Conservation (phyloP, 176 grass and related monocot genomes). For the Eremochloa ophiuroides region DNA sequence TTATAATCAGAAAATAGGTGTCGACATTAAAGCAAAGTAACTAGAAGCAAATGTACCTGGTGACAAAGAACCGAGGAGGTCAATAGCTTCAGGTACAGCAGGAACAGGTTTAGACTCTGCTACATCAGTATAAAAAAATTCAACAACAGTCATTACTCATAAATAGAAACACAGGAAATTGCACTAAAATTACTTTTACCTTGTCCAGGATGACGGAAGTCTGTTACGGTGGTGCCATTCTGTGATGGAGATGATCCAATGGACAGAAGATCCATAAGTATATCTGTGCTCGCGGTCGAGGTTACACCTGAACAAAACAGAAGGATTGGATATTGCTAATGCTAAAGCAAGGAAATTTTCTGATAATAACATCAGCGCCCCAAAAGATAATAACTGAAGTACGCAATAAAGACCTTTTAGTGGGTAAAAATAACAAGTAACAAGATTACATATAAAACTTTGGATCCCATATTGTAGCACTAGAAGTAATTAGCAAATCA, state of each 20-base stretch:
- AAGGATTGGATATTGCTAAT: not conserved
- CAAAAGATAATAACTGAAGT: not conserved
- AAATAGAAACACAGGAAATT: conserved; percentile 9
- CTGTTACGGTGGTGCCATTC: conserved; percentile 39
- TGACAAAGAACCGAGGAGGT: conserved; percentile 77
- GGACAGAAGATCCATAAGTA: conserved; percentile 89
- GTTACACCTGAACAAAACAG: conserved; percentile 36
- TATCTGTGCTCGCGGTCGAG: conserved; percentile 54
- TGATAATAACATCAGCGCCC: not conserved
- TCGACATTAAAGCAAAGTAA: conserved; percentile 37
- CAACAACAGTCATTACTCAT: not conserved
- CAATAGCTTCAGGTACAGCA: conserved; percentile 52
- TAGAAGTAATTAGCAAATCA: not conserved
- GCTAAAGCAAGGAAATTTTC: not conserved
- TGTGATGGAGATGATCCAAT: conserved; percentile 78
- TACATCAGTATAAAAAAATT: conserved; percentile 14
- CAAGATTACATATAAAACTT: not conserved
- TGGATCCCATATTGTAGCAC: not conserved
- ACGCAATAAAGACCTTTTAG: not conserved
- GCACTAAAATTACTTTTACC: conserved; percentile 27
- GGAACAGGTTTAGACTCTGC: conserved; percentile 46
- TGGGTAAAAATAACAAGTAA: not conserved
- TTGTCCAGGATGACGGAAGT: conserved; percentile 36
- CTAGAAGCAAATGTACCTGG: conserved; percentile 52
- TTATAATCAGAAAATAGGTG: conserved; percentile 19